Base-by-base conservation (phyloP, 2,329 filamentous ascomycete genomes). In the Claviceps sp. region DNA sequence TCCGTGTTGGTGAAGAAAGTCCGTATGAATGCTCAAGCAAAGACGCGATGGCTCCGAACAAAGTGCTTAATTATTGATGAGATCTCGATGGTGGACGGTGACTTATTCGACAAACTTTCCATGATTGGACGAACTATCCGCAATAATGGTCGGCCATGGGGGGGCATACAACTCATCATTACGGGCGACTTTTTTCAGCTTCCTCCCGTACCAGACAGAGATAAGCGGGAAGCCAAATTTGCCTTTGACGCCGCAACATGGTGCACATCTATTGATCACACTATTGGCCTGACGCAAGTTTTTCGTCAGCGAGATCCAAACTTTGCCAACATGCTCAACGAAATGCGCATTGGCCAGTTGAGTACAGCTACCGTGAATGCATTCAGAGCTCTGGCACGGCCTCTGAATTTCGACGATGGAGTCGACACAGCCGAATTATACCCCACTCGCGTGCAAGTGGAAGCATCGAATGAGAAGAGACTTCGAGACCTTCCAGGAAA, bases 151-250 rank as follows among this genome's bases (percentile, higher is more conserved):
- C 79, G 88, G 9, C 86, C 93, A 0, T 98, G 95, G 73, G 94
- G 93, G 51, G 93, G 93, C 5, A 97, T 98, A 45, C 93, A 98
- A 59, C 76, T 98, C 34, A 80, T 98, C 52, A 87, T 98, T 54
- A 98, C 93, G 0, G 93, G 93, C 3, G 93, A 98, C 62, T 98
- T 98, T 69, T 98, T 98, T 68, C 93, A 98, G 65, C 71, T 98
- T 3, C 93, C 93, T 0, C 93, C 93, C 1, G 93, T 98, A 1
- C 90, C 91, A 1, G 90, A 96, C 38, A 73, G 73, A 42, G 80
- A 79, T 43, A 80, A 82, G 53, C 70, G 74, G 46, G 76, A 83
- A 26, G 80, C 84, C 46, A 95, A 89, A 62, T 98, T 98, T 66
- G 85, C 90, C 0, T 98, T 98, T 63, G 88, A 95, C 60, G 90